Evolutionary conservation across 2,329 filamentous ascomycete genomes (phyloP).

Genomic region (Colletotrichum liriopes): DNA sequence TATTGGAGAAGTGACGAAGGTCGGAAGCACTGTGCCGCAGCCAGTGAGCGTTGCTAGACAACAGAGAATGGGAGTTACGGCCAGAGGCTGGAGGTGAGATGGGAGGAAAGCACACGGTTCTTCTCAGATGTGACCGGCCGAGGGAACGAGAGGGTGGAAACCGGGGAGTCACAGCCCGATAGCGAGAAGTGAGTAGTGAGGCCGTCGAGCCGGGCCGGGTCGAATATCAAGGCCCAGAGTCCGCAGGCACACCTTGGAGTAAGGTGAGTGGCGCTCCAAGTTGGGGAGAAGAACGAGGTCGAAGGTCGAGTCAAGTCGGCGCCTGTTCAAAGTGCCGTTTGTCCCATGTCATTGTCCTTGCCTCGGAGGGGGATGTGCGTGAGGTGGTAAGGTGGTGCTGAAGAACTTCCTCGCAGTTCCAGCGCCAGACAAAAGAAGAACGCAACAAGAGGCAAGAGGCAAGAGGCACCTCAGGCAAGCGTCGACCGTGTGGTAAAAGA

Average conservation of each 20-base stretch:
- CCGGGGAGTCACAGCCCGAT: background rate
- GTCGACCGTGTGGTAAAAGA: conserved; percentile 10
- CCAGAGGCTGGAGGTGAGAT: conserved; percentile 2
- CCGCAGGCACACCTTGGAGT: background rate
- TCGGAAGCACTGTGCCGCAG: background rate
- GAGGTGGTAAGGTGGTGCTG: background rate
- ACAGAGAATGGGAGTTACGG: background rate
- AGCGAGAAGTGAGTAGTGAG: conserved; percentile 2
- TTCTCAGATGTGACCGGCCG: background rate
- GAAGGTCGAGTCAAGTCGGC: conserved; percentile 38
- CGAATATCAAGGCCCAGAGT: background rate
- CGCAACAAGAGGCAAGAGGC: conserved; percentile 4
- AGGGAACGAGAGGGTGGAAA: background rate
- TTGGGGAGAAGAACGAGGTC: conserved; percentile 12
- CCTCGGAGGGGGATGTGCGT: conserved; percentile 14
- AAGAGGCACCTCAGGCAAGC: conserved; percentile 12
- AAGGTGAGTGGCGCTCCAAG: conserved; percentile 14
- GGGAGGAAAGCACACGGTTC: conserved; percentile 26
- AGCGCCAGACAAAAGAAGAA: conserved; percentile 14
- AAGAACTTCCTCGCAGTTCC: conserved; percentile 4
- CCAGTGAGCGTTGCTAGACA: conserved; percentile 6
- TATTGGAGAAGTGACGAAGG: background rate
- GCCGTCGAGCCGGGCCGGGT: conserved; percentile 1
- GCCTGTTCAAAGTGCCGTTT: conserved; percentile 21
- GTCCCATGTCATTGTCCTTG: conserved; percentile 28